Evolutionary conservation across 192 early-diverging fungal genomes (phyloP).

Genomic region (Entomortierella beljakovae): DNA sequence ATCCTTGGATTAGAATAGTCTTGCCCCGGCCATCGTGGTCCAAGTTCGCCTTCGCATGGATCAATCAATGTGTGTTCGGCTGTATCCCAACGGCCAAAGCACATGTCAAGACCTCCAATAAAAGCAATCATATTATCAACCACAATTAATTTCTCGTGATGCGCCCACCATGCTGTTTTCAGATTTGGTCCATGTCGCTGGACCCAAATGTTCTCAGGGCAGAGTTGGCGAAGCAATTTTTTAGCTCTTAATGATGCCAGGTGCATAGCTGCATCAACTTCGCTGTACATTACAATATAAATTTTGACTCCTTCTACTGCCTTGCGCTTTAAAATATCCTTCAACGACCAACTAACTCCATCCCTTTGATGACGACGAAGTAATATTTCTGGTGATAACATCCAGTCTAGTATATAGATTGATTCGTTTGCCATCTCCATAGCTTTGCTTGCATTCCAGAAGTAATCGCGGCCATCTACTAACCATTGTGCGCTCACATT

Average conservation of each 20-base stretch:
- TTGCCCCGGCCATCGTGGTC: slow-evolving; percentile 68
- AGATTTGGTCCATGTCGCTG: slow-evolving; percentile 79
- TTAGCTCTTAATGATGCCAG: slow-evolving; percentile 79
- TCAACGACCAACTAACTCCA: slow-evolving; percentile 75
- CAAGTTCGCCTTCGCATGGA: slow-evolving; percentile 58
- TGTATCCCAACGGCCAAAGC: slow-evolving; percentile 87
- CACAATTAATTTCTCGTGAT: slow-evolving; percentile 83
- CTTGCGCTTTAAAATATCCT: slow-evolving; percentile 79
- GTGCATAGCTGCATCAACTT: slow-evolving; percentile 79
- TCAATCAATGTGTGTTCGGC: slow-evolving; percentile 78
- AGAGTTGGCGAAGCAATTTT: slow-evolving; percentile 70
- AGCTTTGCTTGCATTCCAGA: slow-evolving; percentile 76
- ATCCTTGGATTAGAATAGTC: slow-evolving; percentile 89
- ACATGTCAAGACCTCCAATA: slow-evolving; percentile 86
- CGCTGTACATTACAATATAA: slow-evolving; percentile 87
- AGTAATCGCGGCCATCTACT: slow-evolving; percentile 83
- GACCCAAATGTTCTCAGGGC: slow-evolving; percentile 79
- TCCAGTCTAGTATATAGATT: slow-evolving; percentile 85
- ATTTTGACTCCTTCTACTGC: slow-evolving; percentile 87
- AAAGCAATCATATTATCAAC: slow-evolving; percentile 85
- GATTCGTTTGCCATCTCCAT: slow-evolving; percentile 75
- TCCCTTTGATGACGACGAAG: slow-evolving; percentile 73
- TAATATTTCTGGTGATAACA: slow-evolving; percentile 76
- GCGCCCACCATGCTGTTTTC: slow-evolving; percentile 83
- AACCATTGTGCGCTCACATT: slow-evolving; percentile 72